Evolutionary conservation across 768 basidiomycete genomes (phyloP).

Genomic region (Suillus subluteus): DNA sequence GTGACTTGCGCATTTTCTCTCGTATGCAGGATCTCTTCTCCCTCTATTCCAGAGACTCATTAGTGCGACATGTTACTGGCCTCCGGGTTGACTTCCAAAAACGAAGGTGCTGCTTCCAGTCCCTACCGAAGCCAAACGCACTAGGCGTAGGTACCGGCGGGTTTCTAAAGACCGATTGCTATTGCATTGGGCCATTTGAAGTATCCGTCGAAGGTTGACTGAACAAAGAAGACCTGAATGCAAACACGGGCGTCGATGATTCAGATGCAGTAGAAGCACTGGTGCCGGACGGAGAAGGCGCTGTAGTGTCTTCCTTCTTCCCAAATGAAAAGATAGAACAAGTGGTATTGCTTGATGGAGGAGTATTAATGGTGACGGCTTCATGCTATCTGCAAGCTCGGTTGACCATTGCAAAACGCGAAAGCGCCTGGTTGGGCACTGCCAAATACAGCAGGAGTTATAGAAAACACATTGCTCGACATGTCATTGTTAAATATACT

Average conservation of each 20-base stretch:
- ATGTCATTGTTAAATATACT: slow-evolving; percentile 16
- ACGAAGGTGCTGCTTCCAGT: slow-evolving; percentile 16
- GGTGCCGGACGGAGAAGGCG: background rate
- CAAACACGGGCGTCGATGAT: slow-evolving; percentile 8
- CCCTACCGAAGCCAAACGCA: slow-evolving; percentile 37
- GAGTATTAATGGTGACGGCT: slow-evolving; percentile 18
- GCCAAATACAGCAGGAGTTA: slow-evolving; percentile 21
- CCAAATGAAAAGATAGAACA: slow-evolving; percentile 13
- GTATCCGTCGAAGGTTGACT: too few species aligned
- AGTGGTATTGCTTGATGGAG: slow-evolving; percentile 13
- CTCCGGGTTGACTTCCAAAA: slow-evolving; percentile 19
- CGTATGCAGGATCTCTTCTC: too few species aligned
- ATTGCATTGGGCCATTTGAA: too few species aligned
- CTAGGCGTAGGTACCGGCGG: slow-evolving; percentile 24
- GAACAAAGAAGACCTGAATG: too few species aligned
- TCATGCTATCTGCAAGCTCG: slow-evolving; percentile 20
- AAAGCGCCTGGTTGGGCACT: slow-evolving; percentile 18
- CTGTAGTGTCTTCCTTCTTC: background rate
- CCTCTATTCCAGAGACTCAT: too few species aligned
- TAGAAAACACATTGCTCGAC: slow-evolving; percentile 21
- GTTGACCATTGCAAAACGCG: slow-evolving; percentile 23
- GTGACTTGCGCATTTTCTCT: too few species aligned
- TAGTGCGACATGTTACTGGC: slow-evolving; percentile 21
- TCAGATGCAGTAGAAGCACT: slow-evolving; percentile 7
- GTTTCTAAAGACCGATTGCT: slow-evolving; percentile 27